Evolutionary conservation across 2,329 filamentous ascomycete species (phyloP).

Genomic region (Microcera coccophila): DNA sequence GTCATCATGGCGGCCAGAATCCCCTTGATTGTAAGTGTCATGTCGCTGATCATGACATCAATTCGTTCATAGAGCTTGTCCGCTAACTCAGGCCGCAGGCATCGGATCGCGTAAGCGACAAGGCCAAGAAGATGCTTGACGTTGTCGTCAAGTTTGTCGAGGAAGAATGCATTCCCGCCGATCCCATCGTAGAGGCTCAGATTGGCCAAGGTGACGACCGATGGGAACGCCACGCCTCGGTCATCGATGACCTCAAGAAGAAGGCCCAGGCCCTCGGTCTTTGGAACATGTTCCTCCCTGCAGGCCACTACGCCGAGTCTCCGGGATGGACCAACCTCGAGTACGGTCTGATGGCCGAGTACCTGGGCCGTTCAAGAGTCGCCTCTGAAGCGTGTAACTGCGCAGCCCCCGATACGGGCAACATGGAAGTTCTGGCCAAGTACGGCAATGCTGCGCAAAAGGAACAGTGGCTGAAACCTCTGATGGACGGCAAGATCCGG

Average conservation of each 20-base stretch:
- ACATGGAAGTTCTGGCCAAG: slow-evolving; percentile 93
- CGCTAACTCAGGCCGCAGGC: slow-evolving; percentile 38
- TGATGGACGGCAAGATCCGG: slow-evolving; percentile 80
- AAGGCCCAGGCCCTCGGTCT: slow-evolving; percentile 79
- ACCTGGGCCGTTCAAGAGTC: slow-evolving; percentile 77
- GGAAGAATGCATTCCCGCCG: slow-evolving; percentile 87
- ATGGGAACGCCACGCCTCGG: slow-evolving; percentile 73
- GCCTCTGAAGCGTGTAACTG: slow-evolving; percentile 89
- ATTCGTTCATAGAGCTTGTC: neutral
- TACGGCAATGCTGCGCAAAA: slow-evolving; percentile 86
- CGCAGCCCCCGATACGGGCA: slow-evolving; percentile 85
- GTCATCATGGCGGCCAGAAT: slow-evolving; percentile 32
- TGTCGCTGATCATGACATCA: no score
- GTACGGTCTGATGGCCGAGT: slow-evolving; percentile 97
- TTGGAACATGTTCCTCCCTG: slow-evolving; percentile 98
- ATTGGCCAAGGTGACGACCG: slow-evolving; percentile 70
- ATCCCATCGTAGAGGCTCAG: slow-evolving; percentile 75
- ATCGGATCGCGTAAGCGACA: slow-evolving; percentile 67
- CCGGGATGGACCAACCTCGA: slow-evolving; percentile 94
- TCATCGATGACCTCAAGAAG: slow-evolving; percentile 85
- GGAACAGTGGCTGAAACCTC: slow-evolving; percentile 72
- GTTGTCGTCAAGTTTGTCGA: slow-evolving; percentile 93
- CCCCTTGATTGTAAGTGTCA: slow-evolving; percentile 33
- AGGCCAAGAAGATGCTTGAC: slow-evolving; percentile 79
- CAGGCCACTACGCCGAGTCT: slow-evolving; percentile 91